Conservation (phyloP, 768 basidiomycete species). For the Boletus reticuloceps region DNA sequence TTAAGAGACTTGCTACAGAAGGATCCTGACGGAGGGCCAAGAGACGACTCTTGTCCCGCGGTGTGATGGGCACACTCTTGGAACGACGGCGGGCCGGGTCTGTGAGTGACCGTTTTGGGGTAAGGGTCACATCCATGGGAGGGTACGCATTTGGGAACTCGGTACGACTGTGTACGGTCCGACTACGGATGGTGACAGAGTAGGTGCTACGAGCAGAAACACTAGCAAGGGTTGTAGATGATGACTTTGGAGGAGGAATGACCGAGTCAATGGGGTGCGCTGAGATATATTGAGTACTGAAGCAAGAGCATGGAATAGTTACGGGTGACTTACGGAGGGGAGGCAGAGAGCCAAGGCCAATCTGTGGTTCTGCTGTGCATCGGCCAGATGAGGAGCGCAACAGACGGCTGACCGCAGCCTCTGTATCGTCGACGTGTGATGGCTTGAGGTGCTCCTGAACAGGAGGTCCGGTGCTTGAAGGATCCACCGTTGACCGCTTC, state of each 20-base stretch:
- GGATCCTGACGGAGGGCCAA: constrained; percentile 68
- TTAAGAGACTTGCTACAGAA: constrained; percentile 71
- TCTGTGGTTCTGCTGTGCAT: constrained; percentile 53
- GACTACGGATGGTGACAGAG: constrained; percentile 67
- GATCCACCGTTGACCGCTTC: constrained; percentile 33
- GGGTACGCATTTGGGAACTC: constrained; percentile 66
- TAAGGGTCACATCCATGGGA: constrained; percentile 28
- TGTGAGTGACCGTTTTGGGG: constrained; percentile 28
- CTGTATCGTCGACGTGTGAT: constrained; percentile 41
- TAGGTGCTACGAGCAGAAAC: constrained; percentile 58
- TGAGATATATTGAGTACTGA: constrained; percentile 17
- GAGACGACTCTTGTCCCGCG: constrained; percentile 50
- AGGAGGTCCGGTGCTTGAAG: constrained; percentile 22
- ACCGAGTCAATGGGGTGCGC: constrained; percentile 69
- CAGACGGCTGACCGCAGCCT: constrained; percentile 46
- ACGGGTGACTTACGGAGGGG: constrained; percentile 61
- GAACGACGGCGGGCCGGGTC: constrained; percentile 28
- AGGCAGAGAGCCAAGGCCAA: constrained; percentile 56
- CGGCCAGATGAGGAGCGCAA: constrained; percentile 73
- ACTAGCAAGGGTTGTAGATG: constrained; percentile 54
- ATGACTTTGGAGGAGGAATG: constrained; percentile 45
- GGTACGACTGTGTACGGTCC: constrained; percentile 57
- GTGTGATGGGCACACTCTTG: constrained; percentile 38
- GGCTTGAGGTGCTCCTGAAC: constrained; percentile 13
- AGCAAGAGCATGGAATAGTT: background rate